Conservation (phyloP, 345 rosid genomes). For the Litchi chinensis region DNA sequence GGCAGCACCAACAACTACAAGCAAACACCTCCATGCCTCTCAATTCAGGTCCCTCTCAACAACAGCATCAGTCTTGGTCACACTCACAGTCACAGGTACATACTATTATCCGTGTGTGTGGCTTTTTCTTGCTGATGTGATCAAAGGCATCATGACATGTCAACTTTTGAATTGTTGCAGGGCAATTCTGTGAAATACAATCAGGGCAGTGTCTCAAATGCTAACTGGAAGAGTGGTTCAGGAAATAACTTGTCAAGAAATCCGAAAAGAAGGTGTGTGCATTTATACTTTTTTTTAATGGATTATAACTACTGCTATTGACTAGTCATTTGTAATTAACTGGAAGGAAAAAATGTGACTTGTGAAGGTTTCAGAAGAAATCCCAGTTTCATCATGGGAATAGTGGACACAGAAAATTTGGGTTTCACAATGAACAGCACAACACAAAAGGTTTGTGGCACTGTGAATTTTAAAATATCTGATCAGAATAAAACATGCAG, state of each 20-base stretch:
- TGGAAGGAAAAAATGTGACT: constrained; percentile 17
- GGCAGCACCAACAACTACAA: constrained; percentile 38
- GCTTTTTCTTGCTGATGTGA: too few relatives aligned
- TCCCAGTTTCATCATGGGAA: constrained; percentile 47
- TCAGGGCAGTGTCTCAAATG: constrained; percentile 23
- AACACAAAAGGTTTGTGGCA: constrained; percentile 51
- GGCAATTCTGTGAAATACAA: constrained; percentile 30
- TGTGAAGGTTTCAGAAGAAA: constrained; percentile 56
- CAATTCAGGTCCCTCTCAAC: constrained; percentile 25
- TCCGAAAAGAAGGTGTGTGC: constrained; percentile 44
- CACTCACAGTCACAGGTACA: constrained; percentile 30
- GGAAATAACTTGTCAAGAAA: constrained; percentile 40
- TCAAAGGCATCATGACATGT: too few relatives aligned
- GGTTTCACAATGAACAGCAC: constrained; percentile 38
- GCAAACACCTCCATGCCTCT: constrained; percentile 31
- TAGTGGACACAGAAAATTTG: constrained; percentile 53
- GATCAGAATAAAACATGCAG: neutral
- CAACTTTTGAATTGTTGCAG: too few relatives aligned
- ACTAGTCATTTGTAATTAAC: constrained; percentile 18
- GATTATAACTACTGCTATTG: constrained; percentile 10
- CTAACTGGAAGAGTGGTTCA: constrained; percentile 41
- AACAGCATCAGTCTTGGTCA: constrained; percentile 27
- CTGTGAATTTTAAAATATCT: neutral
- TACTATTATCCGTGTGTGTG: too few relatives aligned
- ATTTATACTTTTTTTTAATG: constrained; percentile 10